These are phyloP conservation scores for Pleurotus platypus DNA, from an alignment of 768 basidiomycete genomes.

Conservation along the genomic window DNA sequence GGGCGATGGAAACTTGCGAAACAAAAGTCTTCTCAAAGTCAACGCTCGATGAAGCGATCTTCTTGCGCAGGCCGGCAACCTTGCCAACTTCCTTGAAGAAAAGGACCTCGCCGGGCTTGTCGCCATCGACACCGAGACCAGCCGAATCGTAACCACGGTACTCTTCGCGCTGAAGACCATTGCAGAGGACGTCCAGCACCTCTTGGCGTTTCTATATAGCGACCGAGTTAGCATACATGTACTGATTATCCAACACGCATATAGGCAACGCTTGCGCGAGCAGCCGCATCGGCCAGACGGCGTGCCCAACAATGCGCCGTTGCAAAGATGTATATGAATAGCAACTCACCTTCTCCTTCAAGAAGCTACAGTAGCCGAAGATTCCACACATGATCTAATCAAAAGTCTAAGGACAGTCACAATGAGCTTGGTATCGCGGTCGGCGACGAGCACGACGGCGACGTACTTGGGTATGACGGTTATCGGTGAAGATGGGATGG, in stretches of 20 bases:
- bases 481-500: background rate
- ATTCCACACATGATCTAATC: slow-evolving; percentile 79
- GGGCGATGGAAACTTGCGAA: slow-evolving; percentile 94
- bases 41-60: slow-evolving; percentile 68
- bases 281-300: background rate
- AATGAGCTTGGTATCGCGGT: background rate
- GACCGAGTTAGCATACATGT: slow-evolving; percentile 3
- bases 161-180: slow-evolving; percentile 91
- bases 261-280: background rate
- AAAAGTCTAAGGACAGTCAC: background rate
- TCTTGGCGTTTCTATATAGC: slow-evolving; percentile 74
- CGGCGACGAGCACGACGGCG: background rate
- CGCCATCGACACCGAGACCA: slow-evolving; percentile 87
- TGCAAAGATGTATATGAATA: slow-evolving; percentile 9
- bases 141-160: slow-evolving; percentile 99
- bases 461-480: slow-evolving; percentile 8
- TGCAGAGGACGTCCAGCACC: slow-evolving; percentile 85
- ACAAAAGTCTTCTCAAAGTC: slow-evolving; percentile 76
- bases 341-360: slow-evolving; percentile 83
- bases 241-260: background rate
- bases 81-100: slow-evolving; percentile 99
- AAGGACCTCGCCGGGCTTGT: slow-evolving; percentile 68
- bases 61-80: slow-evolving; percentile 88
- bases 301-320: background rate
- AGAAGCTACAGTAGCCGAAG: slow-evolving; percentile 92